Evolutionary conservation across 257 asterid genomes (phyloP).

Genomic region (Solanum verrucosum): DNA sequence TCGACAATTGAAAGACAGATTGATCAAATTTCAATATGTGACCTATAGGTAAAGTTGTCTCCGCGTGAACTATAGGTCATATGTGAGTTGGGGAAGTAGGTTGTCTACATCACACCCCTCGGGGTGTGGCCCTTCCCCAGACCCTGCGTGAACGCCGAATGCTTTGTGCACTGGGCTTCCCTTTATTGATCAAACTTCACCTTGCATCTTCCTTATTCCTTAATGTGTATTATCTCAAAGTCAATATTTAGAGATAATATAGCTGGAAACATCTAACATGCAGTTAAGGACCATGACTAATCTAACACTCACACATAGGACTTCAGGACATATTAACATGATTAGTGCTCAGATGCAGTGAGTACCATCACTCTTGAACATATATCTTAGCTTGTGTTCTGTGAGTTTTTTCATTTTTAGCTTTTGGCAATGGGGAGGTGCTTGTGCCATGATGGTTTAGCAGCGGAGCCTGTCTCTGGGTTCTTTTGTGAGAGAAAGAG

Average conservation of each 20-base stretch:
- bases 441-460: background rate
- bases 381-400: background rate
- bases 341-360: background rate
- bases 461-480: background rate
- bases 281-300: background rate
- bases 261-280: background rate
- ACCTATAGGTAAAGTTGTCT: background rate
- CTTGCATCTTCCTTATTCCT: background rate
- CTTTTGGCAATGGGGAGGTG: background rate
- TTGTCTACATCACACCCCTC: background rate
- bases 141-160: background rate
- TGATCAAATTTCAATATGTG: background rate
- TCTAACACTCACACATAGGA: background rate
- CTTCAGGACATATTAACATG: background rate
- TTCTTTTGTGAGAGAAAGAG: background rate
- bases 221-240: background rate
- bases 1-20: background rate
- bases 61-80: background rate
- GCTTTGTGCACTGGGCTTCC: background rate
- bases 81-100: background rate
- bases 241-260: background rate
- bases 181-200: background rate
- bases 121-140: background rate
- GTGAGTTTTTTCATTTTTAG: background rate
- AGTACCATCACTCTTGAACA: background rate